Conservation (phyloP, 2,329 filamentous ascomycete genomes). For the Penicillium frequentans region DNA sequence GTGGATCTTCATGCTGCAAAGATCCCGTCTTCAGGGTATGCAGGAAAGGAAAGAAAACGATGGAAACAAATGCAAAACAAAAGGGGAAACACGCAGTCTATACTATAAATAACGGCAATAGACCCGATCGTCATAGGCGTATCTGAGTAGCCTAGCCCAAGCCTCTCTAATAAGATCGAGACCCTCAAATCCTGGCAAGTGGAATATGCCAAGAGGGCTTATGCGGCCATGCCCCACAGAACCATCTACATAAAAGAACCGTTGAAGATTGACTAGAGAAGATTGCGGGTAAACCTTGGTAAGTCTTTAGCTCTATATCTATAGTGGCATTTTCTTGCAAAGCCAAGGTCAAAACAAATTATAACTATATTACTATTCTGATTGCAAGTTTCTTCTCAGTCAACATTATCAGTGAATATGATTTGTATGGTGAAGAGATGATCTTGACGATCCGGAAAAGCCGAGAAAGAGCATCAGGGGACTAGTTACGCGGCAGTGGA, state of each 20-base stretch:
- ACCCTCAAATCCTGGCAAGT: neutral
- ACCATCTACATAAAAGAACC: neutral
- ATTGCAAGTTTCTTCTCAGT: too few relatives aligned
- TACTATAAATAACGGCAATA: neutral
- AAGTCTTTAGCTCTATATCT: too few relatives aligned
- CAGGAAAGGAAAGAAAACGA: constrained; percentile 14
- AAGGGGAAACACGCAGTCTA: neutral
- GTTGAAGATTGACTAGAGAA: neutral
- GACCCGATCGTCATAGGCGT: neutral
- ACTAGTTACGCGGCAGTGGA: neutral
- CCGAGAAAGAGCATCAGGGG: neutral
- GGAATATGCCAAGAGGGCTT: neutral
- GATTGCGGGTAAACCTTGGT: too few relatives aligned
- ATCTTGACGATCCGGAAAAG: neutral
- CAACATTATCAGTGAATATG: neutral
- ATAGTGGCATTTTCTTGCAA: too few relatives aligned
- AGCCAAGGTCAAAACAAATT: neutral
- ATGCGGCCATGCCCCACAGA: neutral
- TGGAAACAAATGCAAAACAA: neutral
- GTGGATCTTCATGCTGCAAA: too few relatives aligned
- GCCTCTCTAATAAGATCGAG: neutral
- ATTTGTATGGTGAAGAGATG: neutral
- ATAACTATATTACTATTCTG: too few relatives aligned
- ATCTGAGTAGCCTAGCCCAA: neutral
- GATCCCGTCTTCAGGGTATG: too few relatives aligned